Percentiles rank a stretch among this genome's conserved stretches.
Evolutionary conservation across 768 basidiomycete species (phyloP).

Genomic region (Mrakia gelida): DNA sequence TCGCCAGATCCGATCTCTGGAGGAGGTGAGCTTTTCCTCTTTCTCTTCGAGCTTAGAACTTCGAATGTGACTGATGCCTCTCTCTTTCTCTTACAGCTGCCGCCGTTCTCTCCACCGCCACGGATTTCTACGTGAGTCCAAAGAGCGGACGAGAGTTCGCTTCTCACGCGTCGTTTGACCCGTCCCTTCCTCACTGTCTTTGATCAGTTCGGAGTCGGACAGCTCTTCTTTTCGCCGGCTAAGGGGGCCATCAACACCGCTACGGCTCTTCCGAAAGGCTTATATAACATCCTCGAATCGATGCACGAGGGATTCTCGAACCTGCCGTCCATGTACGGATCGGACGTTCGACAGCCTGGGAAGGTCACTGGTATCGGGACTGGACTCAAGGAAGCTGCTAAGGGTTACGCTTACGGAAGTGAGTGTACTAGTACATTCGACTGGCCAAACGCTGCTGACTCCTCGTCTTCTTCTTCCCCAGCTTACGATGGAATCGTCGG

Average conservation of each 20-base stretch:
- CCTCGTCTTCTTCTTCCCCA: too few relatives aligned
- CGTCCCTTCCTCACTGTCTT: neutral
- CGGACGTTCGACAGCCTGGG: constrained; percentile 47
- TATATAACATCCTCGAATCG: constrained; percentile 35
- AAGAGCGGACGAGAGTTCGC: too few relatives aligned
- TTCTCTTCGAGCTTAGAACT: too few relatives aligned
- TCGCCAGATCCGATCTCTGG: constrained; percentile 48
- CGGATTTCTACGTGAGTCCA: constrained; percentile 45
- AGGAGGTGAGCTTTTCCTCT: constrained; percentile 34
- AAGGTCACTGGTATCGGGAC: constrained; percentile 40
- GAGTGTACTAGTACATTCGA: too few relatives aligned
- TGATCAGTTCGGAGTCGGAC: neutral
- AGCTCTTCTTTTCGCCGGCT: constrained; percentile 45
- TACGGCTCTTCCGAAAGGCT: constrained; percentile 49
- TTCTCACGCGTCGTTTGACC: neutral
- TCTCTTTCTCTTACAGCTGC: constrained; percentile 35
- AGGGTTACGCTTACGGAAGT: neutral
- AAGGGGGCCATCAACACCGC: constrained; percentile 52
- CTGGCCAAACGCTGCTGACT: too few relatives aligned
- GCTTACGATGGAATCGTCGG: neutral
- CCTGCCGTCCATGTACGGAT: constrained; percentile 49
- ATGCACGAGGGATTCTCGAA: constrained; percentile 53
- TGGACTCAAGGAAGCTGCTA: neutral
- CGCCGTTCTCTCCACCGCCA: constrained; percentile 54
- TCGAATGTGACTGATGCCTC: too few relatives aligned